Base-by-base conservation (phyloP, 2,329 filamentous ascomycete species). In the Colletotrichum sp. region DNA sequence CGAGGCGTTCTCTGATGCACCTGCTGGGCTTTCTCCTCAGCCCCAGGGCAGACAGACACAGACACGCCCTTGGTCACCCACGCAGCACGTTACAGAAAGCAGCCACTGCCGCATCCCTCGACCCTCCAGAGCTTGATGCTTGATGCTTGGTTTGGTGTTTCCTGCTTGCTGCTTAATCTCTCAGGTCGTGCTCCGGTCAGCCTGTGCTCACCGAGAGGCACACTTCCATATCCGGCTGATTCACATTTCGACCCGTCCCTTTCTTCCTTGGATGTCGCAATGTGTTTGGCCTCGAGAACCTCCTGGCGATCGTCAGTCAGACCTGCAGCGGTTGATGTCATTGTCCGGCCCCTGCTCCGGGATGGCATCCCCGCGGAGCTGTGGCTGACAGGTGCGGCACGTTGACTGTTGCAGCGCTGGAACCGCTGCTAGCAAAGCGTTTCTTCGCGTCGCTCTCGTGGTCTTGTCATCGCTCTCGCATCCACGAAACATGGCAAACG, bases 11-110 rank as follows among this genome's bases (percentile, higher is more conserved):
- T 74, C 12, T 21, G 39, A n/a, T 67, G 60, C 43, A 36, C 21
- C 59, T 34, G 72, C 68, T 77, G 72, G 75, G 75, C 72, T 65
- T 68, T 75, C 67, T 32, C 59, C 75, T 72, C 75, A 75, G 75
- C 75, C 72, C 68, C 75, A 72, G 72, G 57, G 57, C 64, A 69
- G 57, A 67, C 26, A 68, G 64, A 64, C 39, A 12, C 39, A 48
- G 39, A 48, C 39, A 7, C 39, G 39, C 18, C 39, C 8, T 10
- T 43, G 39, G 39, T 43, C 18, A 21, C 18, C 39, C 39, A 48
- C 39, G 39, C 39, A 48, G 39, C 57, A 39, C n/a, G 28, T 26
- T 36, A 30, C 36, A 55, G 36, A 64, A 32, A 55, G 14, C 59
- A 71, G 67, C 60, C 34, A 60, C 71, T 34, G 43, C 39, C 71